phyloP scores from a whole-genome alignment of 352 stramenopile genomes.

The Pythium oligandrum region DNA sequence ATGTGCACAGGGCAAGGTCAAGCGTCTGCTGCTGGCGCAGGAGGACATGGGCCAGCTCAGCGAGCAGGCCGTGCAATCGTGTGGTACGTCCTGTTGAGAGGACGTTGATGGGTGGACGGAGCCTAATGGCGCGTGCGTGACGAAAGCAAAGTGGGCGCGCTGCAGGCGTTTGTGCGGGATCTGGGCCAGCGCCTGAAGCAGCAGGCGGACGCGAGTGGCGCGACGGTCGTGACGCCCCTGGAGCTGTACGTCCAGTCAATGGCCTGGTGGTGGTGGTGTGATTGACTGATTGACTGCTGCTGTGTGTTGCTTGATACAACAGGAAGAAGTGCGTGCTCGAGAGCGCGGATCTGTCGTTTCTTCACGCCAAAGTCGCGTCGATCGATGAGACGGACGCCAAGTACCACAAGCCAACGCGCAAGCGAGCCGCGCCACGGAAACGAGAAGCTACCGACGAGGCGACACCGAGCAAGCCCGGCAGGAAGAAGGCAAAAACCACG shows the following conservation, averaged over 20 bases:
- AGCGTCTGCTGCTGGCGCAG: slow-evolving; percentile 57
- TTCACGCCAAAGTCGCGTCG: slow-evolving; percentile 41
- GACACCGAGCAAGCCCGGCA: background rate
- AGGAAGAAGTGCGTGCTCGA: slow-evolving; percentile 56
- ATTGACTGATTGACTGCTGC: slow-evolving; percentile 3
- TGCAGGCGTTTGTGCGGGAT: slow-evolving; percentile 60
- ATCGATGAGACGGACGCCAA: slow-evolving; percentile 63
- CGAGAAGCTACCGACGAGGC: slow-evolving; percentile 5
- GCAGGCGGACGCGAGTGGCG: slow-evolving; percentile 16
- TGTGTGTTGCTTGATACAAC: background rate
- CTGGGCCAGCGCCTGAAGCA: slow-evolving; percentile 38
- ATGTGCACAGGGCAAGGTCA: slow-evolving; percentile 35
- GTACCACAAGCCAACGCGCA: slow-evolving; percentile 35
- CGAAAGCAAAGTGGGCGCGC: slow-evolving; percentile 27
- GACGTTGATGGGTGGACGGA: no score
- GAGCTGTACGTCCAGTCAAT: slow-evolving; percentile 37
- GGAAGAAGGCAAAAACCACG: slow-evolving; percentile 3
- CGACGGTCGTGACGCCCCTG: slow-evolving; percentile 38
- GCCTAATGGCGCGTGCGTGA: no score
- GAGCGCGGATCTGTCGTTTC: slow-evolving; percentile 37
- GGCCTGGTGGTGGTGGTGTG: background rate
- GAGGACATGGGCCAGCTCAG: slow-evolving; percentile 71
- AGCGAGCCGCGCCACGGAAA: slow-evolving; percentile 16
- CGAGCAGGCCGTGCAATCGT: slow-evolving; percentile 41
- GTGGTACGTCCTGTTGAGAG: slow-evolving; percentile 18